phyloP scores from a whole-genome alignment of 129 eudicot genomes.

The Helianthus tuberosus region DNA sequence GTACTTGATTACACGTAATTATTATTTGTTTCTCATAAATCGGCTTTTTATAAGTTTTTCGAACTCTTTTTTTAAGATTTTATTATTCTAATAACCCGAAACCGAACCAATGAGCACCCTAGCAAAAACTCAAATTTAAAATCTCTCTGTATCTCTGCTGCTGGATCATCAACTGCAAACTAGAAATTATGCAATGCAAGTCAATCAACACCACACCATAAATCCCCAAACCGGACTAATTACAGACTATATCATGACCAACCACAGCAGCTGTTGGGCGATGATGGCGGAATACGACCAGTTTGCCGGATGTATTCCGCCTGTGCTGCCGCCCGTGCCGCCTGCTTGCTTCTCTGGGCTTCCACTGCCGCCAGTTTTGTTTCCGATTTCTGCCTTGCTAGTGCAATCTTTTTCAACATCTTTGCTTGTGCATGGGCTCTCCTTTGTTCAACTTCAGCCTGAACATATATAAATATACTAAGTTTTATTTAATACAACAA shows the following conservation, averaged over 20 bases:
- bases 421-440: slow-evolving; percentile 60
- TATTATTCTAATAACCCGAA: no score
- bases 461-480: not conserved
- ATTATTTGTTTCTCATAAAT: no score
- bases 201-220: slow-evolving; percentile 5
- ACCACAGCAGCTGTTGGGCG: slow-evolving; percentile 60
- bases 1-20: no score
- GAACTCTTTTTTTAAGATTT: no score
- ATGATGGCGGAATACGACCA: slow-evolving; percentile 72
- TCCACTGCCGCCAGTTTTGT: slow-evolving; percentile 59
- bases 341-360: slow-evolving; percentile 43
- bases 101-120: slow-evolving; percentile 8
- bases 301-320: slow-evolving; percentile 77
- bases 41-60: no score
- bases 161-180: slow-evolving; percentile 16
- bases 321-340: slow-evolving; percentile 55
- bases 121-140: not conserved
- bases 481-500: not conserved
- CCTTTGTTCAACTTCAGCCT: slow-evolving; percentile 69
- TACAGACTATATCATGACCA: slow-evolving; percentile 31
- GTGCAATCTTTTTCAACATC: slow-evolving; percentile 64
- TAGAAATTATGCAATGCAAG: slow-evolving; percentile 15
- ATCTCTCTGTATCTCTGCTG: slow-evolving; percentile 5
- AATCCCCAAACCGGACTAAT: slow-evolving; percentile 6
- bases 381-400: slow-evolving; percentile 57